Percentiles rank a stretch among this genome's conserved stretches.
Evolutionary conservation across 2,329 filamentous ascomycete genomes (phyloP).

Genomic region (Colletotrichum abscissum): DNA sequence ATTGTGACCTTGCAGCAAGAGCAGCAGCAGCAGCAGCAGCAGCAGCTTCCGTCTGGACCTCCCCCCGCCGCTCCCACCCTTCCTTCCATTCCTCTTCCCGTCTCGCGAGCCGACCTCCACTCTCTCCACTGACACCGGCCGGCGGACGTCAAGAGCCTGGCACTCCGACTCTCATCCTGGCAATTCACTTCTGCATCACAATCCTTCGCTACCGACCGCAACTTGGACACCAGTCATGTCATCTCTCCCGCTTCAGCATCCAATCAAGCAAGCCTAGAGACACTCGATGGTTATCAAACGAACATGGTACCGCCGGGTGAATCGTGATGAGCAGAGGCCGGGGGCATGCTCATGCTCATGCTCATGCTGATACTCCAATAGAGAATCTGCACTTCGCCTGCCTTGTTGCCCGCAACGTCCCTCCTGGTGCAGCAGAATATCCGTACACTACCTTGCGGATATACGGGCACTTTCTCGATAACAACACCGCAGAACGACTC

Average conservation of each 20-base stretch:
- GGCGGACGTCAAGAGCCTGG: not conserved
- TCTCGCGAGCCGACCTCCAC: not conserved
- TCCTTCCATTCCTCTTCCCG: not conserved
- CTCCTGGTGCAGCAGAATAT: not conserved
- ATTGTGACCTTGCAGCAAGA: not conserved
- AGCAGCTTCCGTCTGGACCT: not conserved
- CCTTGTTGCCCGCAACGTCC: not conserved
- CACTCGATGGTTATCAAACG: not conserved
- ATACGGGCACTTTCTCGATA: not conserved
- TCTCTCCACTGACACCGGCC: not conserved
- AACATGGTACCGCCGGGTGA: not conserved
- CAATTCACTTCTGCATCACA: slow-evolving; percentile 11
- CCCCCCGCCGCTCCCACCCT: not conserved
- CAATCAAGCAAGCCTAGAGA: not conserved
- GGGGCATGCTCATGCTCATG: too few species aligned
- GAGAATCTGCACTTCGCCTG: not conserved
- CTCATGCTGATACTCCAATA: not conserved
- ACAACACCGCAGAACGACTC: not conserved
- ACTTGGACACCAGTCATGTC: slow-evolving; percentile 4
- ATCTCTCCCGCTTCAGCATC: not conserved
- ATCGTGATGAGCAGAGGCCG: not conserved
- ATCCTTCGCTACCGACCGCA: slow-evolving; percentile 4
- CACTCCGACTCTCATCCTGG: not conserved
- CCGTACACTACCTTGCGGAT: too few species aligned
- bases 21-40: not conserved